Conservation (phyloP, 2,329 filamentous ascomycete genomes). For the Mycosphaerelloides madeirae region DNA sequence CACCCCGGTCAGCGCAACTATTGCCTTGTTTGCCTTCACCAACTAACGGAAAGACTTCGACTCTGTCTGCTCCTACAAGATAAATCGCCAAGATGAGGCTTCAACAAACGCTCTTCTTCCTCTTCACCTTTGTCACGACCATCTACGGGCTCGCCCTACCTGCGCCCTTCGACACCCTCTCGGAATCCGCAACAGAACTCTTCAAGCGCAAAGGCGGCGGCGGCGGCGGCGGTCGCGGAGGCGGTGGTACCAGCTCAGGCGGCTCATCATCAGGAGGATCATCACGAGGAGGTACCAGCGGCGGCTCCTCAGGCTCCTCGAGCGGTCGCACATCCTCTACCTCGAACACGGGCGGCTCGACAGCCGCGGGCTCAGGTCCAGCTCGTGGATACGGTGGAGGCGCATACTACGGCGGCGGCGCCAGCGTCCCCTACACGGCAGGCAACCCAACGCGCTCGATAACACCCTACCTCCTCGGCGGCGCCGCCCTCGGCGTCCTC, state of each 20-base stretch:
- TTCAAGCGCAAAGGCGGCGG: constrained; percentile 48
- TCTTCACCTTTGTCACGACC: constrained; percentile 28
- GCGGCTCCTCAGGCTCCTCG: constrained; percentile 16
- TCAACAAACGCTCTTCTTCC: constrained; percentile 23
- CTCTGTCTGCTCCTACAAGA: too few species aligned
- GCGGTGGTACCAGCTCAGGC: constrained; percentile 33
- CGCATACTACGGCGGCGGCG: constrained; percentile 62
- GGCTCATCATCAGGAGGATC: constrained; percentile 12
- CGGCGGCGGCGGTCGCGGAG: constrained; percentile 41
- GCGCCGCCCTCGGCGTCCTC: constrained; percentile 38
- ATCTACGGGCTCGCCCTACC: constrained; percentile 31
- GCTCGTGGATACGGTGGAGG: constrained; percentile 57
- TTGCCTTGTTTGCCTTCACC: too few species aligned
- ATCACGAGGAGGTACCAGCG: constrained; percentile 16
- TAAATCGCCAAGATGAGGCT: constrained; percentile 28
- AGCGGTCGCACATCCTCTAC: constrained; percentile 14
- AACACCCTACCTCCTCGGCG: constrained; percentile 50
- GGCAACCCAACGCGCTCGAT: constrained; percentile 47
- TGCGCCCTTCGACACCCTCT: constrained; percentile 30
- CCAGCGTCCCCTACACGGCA: constrained; percentile 57
- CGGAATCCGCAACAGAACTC: constrained; percentile 28
- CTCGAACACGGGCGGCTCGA: constrained; percentile 32
- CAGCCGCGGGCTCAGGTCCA: constrained; percentile 55
- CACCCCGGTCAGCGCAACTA: too few species aligned
- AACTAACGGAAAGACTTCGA: too few species aligned